Conservation (phyloP, 768 basidiomycete genomes). For the Pisolithus marmoratus region DNA sequence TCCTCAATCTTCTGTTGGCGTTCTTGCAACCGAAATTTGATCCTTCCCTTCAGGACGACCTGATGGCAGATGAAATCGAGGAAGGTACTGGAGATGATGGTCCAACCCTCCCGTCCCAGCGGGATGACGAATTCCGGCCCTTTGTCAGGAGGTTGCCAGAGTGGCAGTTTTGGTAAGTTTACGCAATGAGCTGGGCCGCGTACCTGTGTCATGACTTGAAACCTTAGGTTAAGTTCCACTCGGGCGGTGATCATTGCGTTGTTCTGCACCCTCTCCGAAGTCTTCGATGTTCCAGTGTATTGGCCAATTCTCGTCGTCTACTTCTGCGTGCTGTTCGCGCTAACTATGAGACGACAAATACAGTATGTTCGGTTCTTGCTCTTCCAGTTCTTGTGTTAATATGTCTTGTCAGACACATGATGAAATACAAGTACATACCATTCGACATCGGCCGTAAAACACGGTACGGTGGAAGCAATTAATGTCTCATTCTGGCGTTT, state of each 20-base stretch:
- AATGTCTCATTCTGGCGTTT: constrained; percentile 3
- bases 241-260: constrained; percentile 82
- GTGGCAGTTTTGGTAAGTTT: constrained; percentile 87
- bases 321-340: constrained; percentile 89
- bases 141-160: constrained; percentile 94
- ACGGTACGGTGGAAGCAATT: constrained; percentile 66
- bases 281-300: constrained; percentile 96
- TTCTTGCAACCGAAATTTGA: constrained; percentile 99
- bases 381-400: constrained; percentile 7
- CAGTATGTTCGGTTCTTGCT: constrained; percentile 52
- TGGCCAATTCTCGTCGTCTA: constrained; percentile 99
- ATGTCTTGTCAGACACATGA: constrained; percentile 78
- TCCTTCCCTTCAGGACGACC: constrained; percentile 89
- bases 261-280: constrained; percentile 71
- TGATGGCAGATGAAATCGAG: constrained; percentile 92
- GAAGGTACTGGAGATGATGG: constrained; percentile 71
- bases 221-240: constrained; percentile 79
- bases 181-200: background rate
- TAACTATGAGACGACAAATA: constrained; percentile 95
- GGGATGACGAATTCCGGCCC: constrained; percentile 95
- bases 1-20: constrained; percentile 92
- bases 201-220: too few relatives aligned
- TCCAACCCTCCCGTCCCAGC: constrained; percentile 54
- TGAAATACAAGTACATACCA: constrained; percentile 96
- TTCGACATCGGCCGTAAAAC: constrained; percentile 95